A percentile compares a stretch with the other conserved stretches of the same genome.
Evolutionary conservation across 352 stramenopile genomes (phyloP).

Genomic region (Pythium monospermum): DNA sequence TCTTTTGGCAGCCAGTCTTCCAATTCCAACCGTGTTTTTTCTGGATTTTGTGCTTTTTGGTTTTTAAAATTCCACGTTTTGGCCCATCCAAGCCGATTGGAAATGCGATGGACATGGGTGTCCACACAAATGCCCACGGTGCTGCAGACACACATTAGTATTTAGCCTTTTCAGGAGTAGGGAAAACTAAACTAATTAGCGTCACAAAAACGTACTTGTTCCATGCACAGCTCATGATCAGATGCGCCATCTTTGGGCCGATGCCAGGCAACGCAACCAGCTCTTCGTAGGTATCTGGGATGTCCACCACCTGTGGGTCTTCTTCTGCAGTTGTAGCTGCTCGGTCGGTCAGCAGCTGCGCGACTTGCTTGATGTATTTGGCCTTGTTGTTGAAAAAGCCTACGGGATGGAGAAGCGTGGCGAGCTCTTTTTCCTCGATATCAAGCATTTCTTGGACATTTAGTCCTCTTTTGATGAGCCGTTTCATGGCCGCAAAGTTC

Average conservation of each 20-base stretch:
- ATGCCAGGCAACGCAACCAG: conserved; percentile 91
- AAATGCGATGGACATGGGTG: conserved; percentile 96
- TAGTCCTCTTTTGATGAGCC: conserved; percentile 62
- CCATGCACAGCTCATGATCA: conserved; percentile 93
- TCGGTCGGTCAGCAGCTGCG: conserved; percentile 39
- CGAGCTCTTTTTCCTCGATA: conserved; percentile 80
- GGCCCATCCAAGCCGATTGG: conserved; percentile 94
- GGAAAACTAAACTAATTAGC: too few relatives aligned
- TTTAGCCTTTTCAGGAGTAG: too few relatives aligned
- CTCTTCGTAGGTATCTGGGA: conserved; percentile 87
- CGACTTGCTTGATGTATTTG: conserved; percentile 91
- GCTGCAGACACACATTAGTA: conserved; percentile 17
- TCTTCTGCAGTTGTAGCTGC: too few relatives aligned
- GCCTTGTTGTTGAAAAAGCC: conserved; percentile 97
- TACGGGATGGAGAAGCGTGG: conserved; percentile 87
- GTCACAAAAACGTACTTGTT: conserved; percentile 43
- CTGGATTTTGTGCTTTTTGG: conserved; percentile 77
- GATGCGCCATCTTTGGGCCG: conserved; percentile 96
- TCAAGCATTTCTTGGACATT: conserved; percentile 85
- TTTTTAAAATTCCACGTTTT: conserved; percentile 83
- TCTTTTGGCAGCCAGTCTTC: conserved; percentile 92
- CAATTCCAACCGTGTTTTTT: conserved; percentile 91
- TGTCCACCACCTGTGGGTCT: conserved; percentile 57
- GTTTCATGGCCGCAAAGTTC: conserved; percentile 65
- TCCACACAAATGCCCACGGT: conserved; percentile 94